These are phyloP conservation scores for Neurospora tetraspora DNA, from an alignment of 495 filamentous ascomycete genomes.

Conservation along the genomic window DNA sequence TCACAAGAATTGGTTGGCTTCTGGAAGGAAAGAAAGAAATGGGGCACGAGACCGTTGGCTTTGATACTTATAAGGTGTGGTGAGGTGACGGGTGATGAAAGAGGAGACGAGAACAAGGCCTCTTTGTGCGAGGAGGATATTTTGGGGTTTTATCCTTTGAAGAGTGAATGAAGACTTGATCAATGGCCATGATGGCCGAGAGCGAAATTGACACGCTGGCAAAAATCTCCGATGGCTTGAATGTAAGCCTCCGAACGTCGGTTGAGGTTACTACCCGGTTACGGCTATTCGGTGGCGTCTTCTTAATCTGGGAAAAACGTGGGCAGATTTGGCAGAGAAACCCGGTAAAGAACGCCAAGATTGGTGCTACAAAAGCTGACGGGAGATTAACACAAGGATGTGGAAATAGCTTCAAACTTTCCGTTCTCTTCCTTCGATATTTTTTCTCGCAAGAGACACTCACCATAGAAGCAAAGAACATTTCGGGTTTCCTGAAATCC, in stretches of 20 bases:
- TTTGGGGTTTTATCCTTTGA: neutral
- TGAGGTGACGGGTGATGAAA: neutral
- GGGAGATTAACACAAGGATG: neutral
- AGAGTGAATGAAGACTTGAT: neutral
- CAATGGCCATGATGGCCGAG: no score
- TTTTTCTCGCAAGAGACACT: neutral
- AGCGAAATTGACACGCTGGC: neutral
- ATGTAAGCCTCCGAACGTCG: neutral
- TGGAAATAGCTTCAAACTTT: neutral
- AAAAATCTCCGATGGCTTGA: neutral
- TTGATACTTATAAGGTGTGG: neutral
- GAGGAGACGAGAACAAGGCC: neutral
- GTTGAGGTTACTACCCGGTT: neutral
- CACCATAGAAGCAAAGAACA: no score
- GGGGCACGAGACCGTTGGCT: neutral
- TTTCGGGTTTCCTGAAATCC: no score
- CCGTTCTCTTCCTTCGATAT: neutral
- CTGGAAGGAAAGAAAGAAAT: neutral
- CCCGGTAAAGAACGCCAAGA: neutral
- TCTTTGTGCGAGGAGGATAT: neutral
- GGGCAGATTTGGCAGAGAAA: neutral
- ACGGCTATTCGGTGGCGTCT: neutral
- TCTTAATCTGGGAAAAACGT: neutral
- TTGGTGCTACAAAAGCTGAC: neutral
- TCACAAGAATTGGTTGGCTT: neutral